Base-by-base conservation (phyloP, 768 basidiomycete species). In the Lentinula guzmanii region DNA sequence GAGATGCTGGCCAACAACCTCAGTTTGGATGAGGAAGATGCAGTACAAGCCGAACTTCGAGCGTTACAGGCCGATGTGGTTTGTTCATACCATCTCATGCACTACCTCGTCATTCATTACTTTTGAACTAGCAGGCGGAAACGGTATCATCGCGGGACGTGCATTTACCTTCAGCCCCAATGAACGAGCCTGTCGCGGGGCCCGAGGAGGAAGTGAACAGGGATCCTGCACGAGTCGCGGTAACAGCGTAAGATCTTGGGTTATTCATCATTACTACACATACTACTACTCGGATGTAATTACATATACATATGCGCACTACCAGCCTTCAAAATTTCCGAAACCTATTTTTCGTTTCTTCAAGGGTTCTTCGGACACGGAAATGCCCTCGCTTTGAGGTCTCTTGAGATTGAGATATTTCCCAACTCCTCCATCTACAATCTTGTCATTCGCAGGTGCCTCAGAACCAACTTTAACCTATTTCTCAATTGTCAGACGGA, bases 301-400 rank as follows among this genome's bases (percentile, higher is more conserved):
- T 58, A 39, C 5, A 31, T 42, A 10, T 35, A 16, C 21, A 11
- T 45, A 34, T 31, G 7, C 50, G 50, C n/a, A 54, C 66, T 75
- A 95, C 91, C 92, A 95, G 37, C 82, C 85, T 28, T 87, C 86
- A 61, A 95, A 95, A 70, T 94, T 80, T n/a, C 95, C 95, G 73
- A 98, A 98, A 1, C 95, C 95, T 42, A 87, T 71, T 65, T 84
- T 87, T 67, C 90, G 84, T 74, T 89, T 90, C 71, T 87, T 89
- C 59, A 74, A 73, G 39, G 88, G 84, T 53, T 82, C 81, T 37
- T 62, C 59, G 33, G 34, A 51, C 50, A 55, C 58, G 24, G 66
- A 62, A 1, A 67, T 51, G 18, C 72, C 72, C 34, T 73, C 67
- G 18, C 72, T 72, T 35, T 73, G 67, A 7, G 79, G 74, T 56